phyloP scores from a whole-genome alignment of 129 eudicot species.

The Mikania micrantha region DNA sequence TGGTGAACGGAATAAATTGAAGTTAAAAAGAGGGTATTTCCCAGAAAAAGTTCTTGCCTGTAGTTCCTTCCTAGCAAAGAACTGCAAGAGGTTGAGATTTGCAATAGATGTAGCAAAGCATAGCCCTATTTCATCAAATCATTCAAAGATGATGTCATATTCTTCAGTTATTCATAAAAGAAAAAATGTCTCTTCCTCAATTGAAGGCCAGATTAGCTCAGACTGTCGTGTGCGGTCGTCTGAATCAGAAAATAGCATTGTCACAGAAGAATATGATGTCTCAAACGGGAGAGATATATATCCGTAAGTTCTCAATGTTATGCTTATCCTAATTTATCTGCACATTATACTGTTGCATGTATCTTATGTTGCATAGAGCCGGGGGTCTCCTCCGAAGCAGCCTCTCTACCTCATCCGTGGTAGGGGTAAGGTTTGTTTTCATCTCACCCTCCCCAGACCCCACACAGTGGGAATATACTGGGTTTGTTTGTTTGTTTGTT shows the following conservation, averaged over 20 bases:
- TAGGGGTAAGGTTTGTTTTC: too few species aligned
- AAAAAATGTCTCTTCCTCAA: slow-evolving; percentile 19
- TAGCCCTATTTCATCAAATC: slow-evolving; percentile 24
- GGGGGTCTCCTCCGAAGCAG: too few species aligned
- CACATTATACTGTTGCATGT: neutral
- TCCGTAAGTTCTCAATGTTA: slow-evolving; percentile 31
- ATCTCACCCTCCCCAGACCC: too few species aligned
- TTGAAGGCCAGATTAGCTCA: slow-evolving; percentile 31
- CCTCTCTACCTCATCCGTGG: too few species aligned
- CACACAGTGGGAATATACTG: too few species aligned
- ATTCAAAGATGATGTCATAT: slow-evolving; percentile 24
- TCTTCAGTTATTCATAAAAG: slow-evolving; percentile 42
- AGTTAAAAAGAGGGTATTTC: slow-evolving; percentile 16
- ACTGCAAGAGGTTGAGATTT: slow-evolving; percentile 28
- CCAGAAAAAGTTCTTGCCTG: slow-evolving; percentile 16
- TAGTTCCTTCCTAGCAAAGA: slow-evolving; percentile 5
- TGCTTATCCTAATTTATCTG: neutral
- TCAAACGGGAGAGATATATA: slow-evolving; percentile 21
- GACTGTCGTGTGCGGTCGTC: slow-evolving; percentile 41
- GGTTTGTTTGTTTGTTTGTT: too few species aligned
- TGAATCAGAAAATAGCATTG: slow-evolving; percentile 42
- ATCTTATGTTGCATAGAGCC: too few species aligned
- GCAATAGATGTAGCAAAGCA: slow-evolving; percentile 24
- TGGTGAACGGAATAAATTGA: slow-evolving; percentile 25
- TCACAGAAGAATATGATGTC: slow-evolving; percentile 26